Base-by-base conservation (phyloP, 176 grass and related monocot species). In the Alloteropsis semialata region DNA sequence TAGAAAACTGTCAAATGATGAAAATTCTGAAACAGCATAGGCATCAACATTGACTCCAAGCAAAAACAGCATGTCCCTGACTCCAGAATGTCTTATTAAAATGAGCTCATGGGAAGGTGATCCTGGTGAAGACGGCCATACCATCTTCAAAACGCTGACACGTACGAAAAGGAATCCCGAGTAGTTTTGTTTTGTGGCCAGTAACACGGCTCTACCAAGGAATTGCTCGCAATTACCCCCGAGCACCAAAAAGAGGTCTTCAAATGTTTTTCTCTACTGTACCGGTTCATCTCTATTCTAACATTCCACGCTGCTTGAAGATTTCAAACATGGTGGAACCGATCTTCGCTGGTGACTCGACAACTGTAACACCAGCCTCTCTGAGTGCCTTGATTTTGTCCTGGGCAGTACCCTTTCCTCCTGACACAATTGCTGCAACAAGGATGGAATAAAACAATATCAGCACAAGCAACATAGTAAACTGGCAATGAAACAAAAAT, bases 341-440 rank as follows among this genome's bases (percentile, higher is more conserved):
- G 34, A 98, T 98, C 89, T 98, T 98, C 5, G 96, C 96, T 51
- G 92, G 96, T 22, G 93, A 98, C 80, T 98, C 96, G 0, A 96
- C 96, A 19, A 98, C 96, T 13, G 89, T 92, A 14, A 90, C 96
- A n/a, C 96, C 96, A 22, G 93, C 89, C 64, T 98, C 96, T 84
- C 78, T 95, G 33, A 98, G 92, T 0, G 96, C 83, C 84, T 93
- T 93, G 34, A 96, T 98, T 88, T 96, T 96, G 86, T 96, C 96
- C 67, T 95, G 93, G 55, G 92, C 96, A 0, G 96, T 98, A 53
- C 93, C 96, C 84, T 98, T 98, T 7, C 96, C 96, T 25, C 96
- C 96, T 41, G 96, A 91, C 50, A 98, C 96, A 42, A 98, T 98
- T 51, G 96, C 93, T 96, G 93, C 84, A 32, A 80, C 33, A 83